Conservation (phyloP, 1,284 basidiomycete genomes). For the Sporisorium iseilematis-ciliati region DNA sequence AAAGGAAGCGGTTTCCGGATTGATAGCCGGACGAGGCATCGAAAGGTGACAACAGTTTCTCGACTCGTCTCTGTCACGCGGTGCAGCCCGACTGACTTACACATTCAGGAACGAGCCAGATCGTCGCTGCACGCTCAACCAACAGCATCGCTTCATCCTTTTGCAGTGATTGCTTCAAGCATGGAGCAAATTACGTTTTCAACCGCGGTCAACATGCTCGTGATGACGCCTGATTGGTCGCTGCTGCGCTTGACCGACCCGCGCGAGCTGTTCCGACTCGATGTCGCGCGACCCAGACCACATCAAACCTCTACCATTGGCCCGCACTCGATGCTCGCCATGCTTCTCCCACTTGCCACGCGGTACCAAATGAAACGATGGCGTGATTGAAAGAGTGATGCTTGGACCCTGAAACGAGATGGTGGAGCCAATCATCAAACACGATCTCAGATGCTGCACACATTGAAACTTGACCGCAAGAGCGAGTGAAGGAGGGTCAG, state of each 20-base stretch:
- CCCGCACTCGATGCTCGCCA: not conserved
- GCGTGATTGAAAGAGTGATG: constrained; percentile 19
- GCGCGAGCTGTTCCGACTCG: not conserved
- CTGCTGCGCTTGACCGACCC: not conserved
- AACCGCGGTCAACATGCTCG: no score
- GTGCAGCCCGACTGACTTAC: not conserved
- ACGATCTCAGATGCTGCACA: no score
- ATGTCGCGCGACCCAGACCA: not conserved
- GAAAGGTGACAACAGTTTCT: constrained; percentile 1
- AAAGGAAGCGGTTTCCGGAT: no score
- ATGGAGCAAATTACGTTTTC: no score
- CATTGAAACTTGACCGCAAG: not conserved
- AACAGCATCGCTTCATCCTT: no score
- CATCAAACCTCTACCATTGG: constrained; percentile 1
- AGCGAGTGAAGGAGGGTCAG: not conserved
- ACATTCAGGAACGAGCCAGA: constrained; percentile 1
- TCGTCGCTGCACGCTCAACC: not conserved
- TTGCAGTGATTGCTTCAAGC: no score
- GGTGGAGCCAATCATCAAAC: constrained; percentile 14
- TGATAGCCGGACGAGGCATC: no score
- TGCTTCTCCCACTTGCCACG: constrained; percentile 17
- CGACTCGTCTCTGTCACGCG: not conserved
- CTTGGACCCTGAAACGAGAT: constrained; percentile 7
- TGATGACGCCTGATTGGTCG: not conserved
- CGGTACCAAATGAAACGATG: constrained; percentile 18